These are phyloP conservation scores for Caloboletus firmus DNA, from an alignment of 1,284 basidiomycete genomes.

Conservation along the genomic window DNA sequence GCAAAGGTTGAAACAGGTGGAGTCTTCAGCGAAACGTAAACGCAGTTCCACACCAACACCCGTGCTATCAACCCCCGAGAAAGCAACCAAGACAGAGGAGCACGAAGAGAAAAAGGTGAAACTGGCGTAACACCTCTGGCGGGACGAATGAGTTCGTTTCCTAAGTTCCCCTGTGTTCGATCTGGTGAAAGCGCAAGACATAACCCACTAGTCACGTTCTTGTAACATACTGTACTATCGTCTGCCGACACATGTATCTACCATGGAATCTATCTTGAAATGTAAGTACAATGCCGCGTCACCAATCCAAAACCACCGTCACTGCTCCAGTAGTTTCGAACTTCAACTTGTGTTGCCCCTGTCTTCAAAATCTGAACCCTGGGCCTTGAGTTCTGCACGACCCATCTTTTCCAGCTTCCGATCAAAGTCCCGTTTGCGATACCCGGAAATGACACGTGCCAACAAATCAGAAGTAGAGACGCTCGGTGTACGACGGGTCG, in stretches of 20 bases:
- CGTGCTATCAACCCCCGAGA: not conserved
- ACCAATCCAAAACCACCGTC: not conserved
- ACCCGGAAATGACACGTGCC: slow-evolving; percentile 84
- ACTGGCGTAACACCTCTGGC: slow-evolving; percentile 2
- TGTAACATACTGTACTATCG: slow-evolving; percentile 21
- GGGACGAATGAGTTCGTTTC: not conserved
- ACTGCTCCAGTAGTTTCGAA: not conserved
- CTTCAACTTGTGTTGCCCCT: slow-evolving; percentile 3
- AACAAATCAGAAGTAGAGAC: slow-evolving; percentile 93
- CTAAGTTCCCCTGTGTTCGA: not conserved
- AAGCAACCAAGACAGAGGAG: slow-evolving; percentile 14
- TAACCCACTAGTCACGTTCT: not conserved
- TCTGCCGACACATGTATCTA: not conserved
- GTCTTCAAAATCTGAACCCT: slow-evolving; percentile 42
- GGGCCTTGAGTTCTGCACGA: slow-evolving; percentile 63
- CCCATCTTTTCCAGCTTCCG: slow-evolving; percentile 88
- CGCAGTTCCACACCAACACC: slow-evolving; percentile 15
- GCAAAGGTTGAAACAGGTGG: slow-evolving; percentile 41
- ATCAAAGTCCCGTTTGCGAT: slow-evolving; percentile 83
- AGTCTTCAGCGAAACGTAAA: slow-evolving; percentile 27
- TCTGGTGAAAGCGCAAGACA: not conserved
- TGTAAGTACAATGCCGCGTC: not conserved
- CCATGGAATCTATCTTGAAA: not conserved
- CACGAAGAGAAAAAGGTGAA: slow-evolving; percentile 28
- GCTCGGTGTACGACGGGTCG: slow-evolving; percentile 91